phyloP scores from a whole-genome alignment of 768 basidiomycete genomes.

The Mycena indigotica region DNA sequence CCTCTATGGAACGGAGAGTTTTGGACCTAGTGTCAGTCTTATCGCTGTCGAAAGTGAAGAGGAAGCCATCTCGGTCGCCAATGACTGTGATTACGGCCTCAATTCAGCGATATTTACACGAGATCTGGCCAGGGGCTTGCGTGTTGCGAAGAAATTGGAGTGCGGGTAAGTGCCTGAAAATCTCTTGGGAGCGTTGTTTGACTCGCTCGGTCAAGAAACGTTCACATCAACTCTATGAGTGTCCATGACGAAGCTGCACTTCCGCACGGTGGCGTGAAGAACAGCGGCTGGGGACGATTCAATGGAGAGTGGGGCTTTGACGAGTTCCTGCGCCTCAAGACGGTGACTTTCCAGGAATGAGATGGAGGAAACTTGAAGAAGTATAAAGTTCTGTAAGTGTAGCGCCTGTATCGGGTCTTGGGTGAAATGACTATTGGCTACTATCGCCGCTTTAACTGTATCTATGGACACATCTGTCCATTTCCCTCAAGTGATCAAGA shows the following conservation, averaged over 20 bases:
- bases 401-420: no score
- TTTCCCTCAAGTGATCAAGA: no score
- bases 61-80: constrained; percentile 21
- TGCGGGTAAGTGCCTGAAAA: constrained; percentile 11
- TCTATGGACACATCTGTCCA: no score
- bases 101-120: constrained; percentile 18
- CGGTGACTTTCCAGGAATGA: constrained; percentile 12
- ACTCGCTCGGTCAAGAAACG: neutral
- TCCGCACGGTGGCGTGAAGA: constrained; percentile 20
- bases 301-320: constrained; percentile 16
- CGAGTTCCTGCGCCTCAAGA: constrained; percentile 21
- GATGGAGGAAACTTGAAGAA: neutral
- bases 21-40: constrained; percentile 21
- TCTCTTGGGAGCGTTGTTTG: neutral
- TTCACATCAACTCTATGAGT: constrained; percentile 21
- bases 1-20: constrained; percentile 18
- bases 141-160: constrained; percentile 19
- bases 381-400: no score
- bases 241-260: constrained; percentile 20
- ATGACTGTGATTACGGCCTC: constrained; percentile 20
- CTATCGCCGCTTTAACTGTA: no score
- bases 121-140: constrained; percentile 14
- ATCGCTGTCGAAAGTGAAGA: constrained; percentile 20
- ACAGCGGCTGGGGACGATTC: constrained; percentile 22
- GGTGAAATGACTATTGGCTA: no score